Evolutionary conservation across 1,139 yeast genomes (phyloP), one percentile per base, ranked within the genome.

Genomic region (Pichia kudriavzevii): DNA sequence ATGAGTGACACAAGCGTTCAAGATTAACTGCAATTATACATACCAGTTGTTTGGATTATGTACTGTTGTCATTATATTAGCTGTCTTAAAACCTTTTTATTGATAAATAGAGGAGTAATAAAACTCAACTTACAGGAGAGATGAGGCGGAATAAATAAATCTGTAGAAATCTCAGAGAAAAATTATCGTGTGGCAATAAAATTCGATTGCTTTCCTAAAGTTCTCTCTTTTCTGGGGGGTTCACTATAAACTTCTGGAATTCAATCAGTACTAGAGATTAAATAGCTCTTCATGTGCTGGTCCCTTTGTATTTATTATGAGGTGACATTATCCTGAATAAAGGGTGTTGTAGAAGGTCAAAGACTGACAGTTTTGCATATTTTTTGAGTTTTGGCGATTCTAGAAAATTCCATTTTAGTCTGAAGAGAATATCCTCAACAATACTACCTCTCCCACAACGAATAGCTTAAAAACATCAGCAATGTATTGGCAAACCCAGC

Each of bases 1-100:
- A n/a, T n/a, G n/a, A n/a, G n/a, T n/a, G n/a, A n/a, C n/a, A n/a
- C n/a, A n/a, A n/a, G n/a, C n/a, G n/a, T n/a, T n/a, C n/a, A n/a
- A n/a, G n/a, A n/a, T n/a, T n/a, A n/a, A n/a, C n/a, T n/a, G n/a
- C n/a, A n/a, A n/a, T 13, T 6, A 9, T 21, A 69, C 77, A 45
- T 66, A 72, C 78, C 91, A 81, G 72, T 81, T 81, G 59, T 81
- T 80, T 30, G 93, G 93, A 63, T 81, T 81, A 56, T 79, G 80
- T 30, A 80, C 87, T 25, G 52, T 50, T 35, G 77, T 82, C 88
- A 79, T 79, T 20, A 17, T 38, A n/a, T n/a, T n/a, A n/a, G n/a
- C n/a, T n/a, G n/a, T n/a, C n/a, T n/a, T n/a, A n/a, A n/a, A n/a
- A n/a, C n/a, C n/a, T n/a, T n/a, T n/a, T n/a, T n/a, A n/a, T n/a